These are phyloP conservation scores for Stemphylium vesicarium DNA, from an alignment of 2,329 filamentous ascomycete species.

Conservation along the genomic window DNA sequence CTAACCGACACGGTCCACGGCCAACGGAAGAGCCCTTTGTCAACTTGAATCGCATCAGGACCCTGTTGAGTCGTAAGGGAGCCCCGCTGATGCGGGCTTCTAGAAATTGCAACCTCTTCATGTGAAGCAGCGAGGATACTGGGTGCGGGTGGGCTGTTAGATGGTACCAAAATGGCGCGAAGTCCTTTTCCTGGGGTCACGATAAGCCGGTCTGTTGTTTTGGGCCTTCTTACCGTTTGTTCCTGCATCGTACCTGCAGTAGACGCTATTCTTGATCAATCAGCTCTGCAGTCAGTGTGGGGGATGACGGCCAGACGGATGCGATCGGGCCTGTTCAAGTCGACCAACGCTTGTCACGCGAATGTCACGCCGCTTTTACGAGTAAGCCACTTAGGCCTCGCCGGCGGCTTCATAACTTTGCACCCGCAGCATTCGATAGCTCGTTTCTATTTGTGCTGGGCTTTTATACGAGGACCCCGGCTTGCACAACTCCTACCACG, in stretches of 20 bases:
- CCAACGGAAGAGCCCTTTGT: constrained; percentile 33
- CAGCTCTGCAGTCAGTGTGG: constrained; percentile 40
- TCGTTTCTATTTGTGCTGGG: constrained; percentile 44
- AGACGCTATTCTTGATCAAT: constrained; percentile 39
- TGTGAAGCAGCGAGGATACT: constrained; percentile 10
- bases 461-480: constrained; percentile 34
- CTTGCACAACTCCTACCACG: constrained; percentile 37
- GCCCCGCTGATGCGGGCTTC: constrained; percentile 40
- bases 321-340: constrained; percentile 36
- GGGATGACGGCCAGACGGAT: constrained; percentile 22
- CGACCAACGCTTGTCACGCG: constrained; percentile 38
- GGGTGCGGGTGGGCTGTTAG: too few species aligned
- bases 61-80: constrained; percentile 34
- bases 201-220: constrained; percentile 24
- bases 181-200: constrained; percentile 23
- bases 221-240: constrained; percentile 26
- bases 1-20: constrained; percentile 23
- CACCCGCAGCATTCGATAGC: constrained; percentile 42
- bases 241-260: constrained; percentile 49
- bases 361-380: constrained; percentile 20
- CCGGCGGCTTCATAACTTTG: constrained; percentile 31
- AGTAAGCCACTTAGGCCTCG: constrained; percentile 25
- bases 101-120: constrained; percentile 34
- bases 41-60: constrained; percentile 38
- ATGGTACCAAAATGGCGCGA: neutral